phyloP scores from a whole-genome alignment of 225 moss, liverwort and hornwort species.

The Rhytidiadelphus loreus region DNA sequence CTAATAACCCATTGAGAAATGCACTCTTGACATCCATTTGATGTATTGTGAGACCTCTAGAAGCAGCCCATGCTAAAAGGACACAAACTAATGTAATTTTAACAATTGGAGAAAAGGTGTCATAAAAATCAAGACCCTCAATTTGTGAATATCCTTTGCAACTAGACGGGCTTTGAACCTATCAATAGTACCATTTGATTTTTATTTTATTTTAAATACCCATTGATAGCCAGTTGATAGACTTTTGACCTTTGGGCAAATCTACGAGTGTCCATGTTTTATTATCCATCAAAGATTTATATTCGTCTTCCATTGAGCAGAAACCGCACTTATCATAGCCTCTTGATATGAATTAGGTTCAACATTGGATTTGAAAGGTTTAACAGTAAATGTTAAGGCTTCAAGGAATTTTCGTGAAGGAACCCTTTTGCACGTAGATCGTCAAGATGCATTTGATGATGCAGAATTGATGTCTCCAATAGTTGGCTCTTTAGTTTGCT shows the following conservation, averaged over 20 bases:
- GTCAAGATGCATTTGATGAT: background rate
- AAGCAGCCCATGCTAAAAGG: background rate
- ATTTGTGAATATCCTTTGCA: background rate
- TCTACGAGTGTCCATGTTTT: background rate
- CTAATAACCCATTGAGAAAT: background rate
- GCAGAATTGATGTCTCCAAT: background rate
- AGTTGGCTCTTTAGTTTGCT: background rate
- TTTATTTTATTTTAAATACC: background rate
- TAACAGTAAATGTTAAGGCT: background rate
- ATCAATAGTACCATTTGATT: background rate
- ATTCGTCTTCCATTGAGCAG: background rate
- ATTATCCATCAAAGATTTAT: background rate
- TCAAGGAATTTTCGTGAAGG: background rate
- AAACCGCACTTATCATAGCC: background rate
- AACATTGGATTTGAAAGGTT: background rate
- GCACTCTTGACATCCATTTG: background rate
- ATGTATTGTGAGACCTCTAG: background rate
- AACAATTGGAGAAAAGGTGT: background rate
- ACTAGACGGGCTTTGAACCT: background rate
- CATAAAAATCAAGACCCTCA: background rate
- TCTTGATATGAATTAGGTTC: background rate
- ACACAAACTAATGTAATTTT: background rate
- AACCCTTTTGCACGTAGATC: background rate
- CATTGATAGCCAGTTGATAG: background rate
- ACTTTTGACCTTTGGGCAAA: background rate